Percentiles rank a stretch among this genome's conserved stretches.
phyloP scores from a whole-genome alignment of 1,284 basidiomycete genomes.

The Entoloma clypeatum region DNA sequence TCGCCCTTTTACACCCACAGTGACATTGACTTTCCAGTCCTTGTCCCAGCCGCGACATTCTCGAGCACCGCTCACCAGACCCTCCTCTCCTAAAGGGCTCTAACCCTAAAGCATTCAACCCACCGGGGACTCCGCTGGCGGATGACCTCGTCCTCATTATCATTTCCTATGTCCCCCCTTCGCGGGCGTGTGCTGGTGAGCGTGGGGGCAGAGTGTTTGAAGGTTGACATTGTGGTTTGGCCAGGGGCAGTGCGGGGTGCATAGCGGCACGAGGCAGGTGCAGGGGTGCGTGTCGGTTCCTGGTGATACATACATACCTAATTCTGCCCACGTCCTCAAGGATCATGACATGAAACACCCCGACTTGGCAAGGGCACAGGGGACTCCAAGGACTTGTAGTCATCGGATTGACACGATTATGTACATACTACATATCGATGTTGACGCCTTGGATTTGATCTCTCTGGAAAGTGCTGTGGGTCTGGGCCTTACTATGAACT shows the following conservation, averaged over 20 bases:
- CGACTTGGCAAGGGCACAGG: too few relatives aligned
- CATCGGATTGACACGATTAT: too few relatives aligned
- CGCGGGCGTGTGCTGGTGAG: conserved; percentile 34
- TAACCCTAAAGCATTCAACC: conserved; percentile 46
- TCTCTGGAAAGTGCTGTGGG: too few relatives aligned
- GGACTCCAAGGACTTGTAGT: too few relatives aligned
- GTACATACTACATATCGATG: too few relatives aligned
- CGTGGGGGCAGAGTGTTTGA: conserved; percentile 34
- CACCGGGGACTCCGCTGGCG: conserved; percentile 49
- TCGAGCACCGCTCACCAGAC: conserved; percentile 37
- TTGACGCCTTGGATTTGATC: too few relatives aligned
- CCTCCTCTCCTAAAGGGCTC: conserved; percentile 33
- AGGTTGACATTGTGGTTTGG: conserved; percentile 33
- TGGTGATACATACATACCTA: too few relatives aligned
- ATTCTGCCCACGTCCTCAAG: too few relatives aligned
- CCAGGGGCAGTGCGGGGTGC: conserved; percentile 24
- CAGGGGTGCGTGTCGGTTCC: too few relatives aligned
- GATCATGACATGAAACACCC: too few relatives aligned
- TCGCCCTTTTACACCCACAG: not conserved
- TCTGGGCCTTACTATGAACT: too few relatives aligned
- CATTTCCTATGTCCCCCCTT: conserved; percentile 35
- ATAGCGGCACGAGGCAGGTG: conserved; percentile 25
- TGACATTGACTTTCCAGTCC: conserved; percentile 20
- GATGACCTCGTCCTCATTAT: conserved; percentile 42
- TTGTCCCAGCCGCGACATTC: conserved; percentile 27